Evolutionary conservation across 2,329 filamentous ascomycete genomes (phyloP), one percentile per base, ranked within the genome.

Genomic region (Aspergillus eucalypticola): DNA sequence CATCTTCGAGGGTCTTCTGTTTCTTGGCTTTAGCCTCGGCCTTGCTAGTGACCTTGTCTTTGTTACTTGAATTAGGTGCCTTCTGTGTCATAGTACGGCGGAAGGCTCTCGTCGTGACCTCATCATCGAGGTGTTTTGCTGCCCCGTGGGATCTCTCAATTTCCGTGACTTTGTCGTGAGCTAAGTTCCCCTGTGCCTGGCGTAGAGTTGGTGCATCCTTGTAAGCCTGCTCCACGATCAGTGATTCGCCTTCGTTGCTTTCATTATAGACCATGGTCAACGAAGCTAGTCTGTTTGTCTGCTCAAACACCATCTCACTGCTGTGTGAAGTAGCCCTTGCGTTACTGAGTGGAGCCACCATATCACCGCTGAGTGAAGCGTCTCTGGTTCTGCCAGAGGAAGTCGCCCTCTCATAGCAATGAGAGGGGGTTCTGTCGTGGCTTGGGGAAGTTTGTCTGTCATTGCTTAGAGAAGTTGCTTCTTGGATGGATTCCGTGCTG

Each of bases 1-100:
- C 68, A 54, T 72, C 70, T 50, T 70, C 69, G 8, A 75, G 56
- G 0, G 68, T 73, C 8, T 67, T 65, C 51, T 73, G 68, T 50
- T 62, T 70, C 59, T 68, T 67, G 0, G 67, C 66, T 29, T 65
- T 62, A 13, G 54, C 58, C 19, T 57, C 60, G 15, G 58, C 56
- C 46, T 70, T 67, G 19, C 21, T 64, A 17, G 64, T 63, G 4
- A 48, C 38, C 38, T 68, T 69, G 10, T 55, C 32, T 41, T 68
- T 69, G 10, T 52, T 60, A 15, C 25, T 48, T 5, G 58, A 42
- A 10, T 63, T 71, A 4, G 63, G 56, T 8, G 68, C 52, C 58
- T 68, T 69, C 17, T 76, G 74, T n/a, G 53, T 59, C 74, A 76
- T 76, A 10, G 65, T 73, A 8, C 55, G 64, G 49, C 71, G 66